Base-by-base conservation (phyloP, 306 rosid genomes). In the Alnus rubra region DNA sequence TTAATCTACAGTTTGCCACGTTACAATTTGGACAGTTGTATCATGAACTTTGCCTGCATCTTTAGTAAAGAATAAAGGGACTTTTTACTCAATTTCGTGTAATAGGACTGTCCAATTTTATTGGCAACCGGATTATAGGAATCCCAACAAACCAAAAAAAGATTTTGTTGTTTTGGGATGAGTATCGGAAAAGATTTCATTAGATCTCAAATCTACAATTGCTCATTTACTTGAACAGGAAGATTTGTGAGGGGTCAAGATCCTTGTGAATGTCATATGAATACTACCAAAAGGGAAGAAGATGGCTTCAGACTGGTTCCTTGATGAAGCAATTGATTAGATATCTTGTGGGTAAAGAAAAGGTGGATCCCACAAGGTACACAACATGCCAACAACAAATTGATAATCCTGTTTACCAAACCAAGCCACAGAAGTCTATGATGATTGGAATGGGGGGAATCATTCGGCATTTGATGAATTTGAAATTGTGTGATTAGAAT, bases 181-280 rank as follows among this genome's bases (percentile, higher is more conserved):
- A 18, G 59, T 53, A 16, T 16, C 23, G 1, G 7, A 53, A 53
- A 14, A 80, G 50, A 71, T 64, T 47, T 42, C 54, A 53, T 76
- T 51, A 49, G 75, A 75, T 75, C 51, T 63, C 75, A 77, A 84
- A 56, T 51, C 53, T 37, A 9, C 16, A 19, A 54, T 71, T 80
- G 51, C 74, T 63, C 37, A 31, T 39, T 56, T 80, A 68, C 74
- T 51, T 80, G 76, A 31, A 58, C 47, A 64, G 50, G 54, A 59
- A 51, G 79, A 47, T 51, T 73, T 64, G 49, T 3, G 49, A 8
- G 3, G 23, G 51, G 71, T 81, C 74, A 77, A 74, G 80, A 77
- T 84, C 73, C 79, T 19, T 73, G 18, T 35, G 37, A 0, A 14
- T 77, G 14, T 15, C 19, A 1, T 54, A 55, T 73, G 48, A 64